These are phyloP conservation scores for Coprinopsis sp. DNA, from an alignment of 768 basidiomycete species.

Conservation along the genomic window DNA sequence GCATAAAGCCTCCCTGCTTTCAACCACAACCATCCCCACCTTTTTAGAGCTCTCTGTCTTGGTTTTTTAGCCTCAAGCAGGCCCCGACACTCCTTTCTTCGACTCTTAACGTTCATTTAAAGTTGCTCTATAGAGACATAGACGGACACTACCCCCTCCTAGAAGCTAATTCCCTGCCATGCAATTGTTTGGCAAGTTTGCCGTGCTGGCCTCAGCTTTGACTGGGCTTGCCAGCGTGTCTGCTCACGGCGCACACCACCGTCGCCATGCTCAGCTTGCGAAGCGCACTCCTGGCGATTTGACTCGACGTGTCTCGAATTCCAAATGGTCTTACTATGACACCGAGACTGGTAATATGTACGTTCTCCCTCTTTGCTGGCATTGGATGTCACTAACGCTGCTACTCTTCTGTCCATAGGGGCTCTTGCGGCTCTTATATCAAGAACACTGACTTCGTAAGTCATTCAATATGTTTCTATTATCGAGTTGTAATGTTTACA, in stretches of 20 bases:
- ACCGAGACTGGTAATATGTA: conserved; percentile 5
- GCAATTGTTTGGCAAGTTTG: no score
- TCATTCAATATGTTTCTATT: conserved; percentile 2
- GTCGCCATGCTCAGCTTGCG: neutral
- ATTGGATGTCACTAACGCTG: no score
- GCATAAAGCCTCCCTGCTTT: no score
- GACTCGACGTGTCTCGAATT: conserved; percentile 26
- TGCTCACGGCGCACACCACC: neutral
- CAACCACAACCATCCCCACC: no score
- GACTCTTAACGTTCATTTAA: no score
- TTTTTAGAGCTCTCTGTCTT: no score
- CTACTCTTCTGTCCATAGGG: conserved; percentile 28
- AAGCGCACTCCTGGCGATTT: neutral
- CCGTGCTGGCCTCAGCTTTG: no score
- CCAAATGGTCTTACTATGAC: conserved; percentile 47
- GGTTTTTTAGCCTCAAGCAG: no score
- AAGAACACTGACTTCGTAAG: conserved; percentile 30
- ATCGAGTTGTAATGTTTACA: neutral
- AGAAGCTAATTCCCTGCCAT: no score
- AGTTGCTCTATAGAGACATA: no score
- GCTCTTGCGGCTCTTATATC: conserved; percentile 49
- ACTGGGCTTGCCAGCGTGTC: neutral
- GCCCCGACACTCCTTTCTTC: no score
- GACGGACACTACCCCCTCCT: no score
- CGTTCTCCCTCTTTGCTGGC: neutral